phyloP scores from a whole-genome alignment of 192 early-diverging fungal species.

The Coemansia reversa region DNA sequence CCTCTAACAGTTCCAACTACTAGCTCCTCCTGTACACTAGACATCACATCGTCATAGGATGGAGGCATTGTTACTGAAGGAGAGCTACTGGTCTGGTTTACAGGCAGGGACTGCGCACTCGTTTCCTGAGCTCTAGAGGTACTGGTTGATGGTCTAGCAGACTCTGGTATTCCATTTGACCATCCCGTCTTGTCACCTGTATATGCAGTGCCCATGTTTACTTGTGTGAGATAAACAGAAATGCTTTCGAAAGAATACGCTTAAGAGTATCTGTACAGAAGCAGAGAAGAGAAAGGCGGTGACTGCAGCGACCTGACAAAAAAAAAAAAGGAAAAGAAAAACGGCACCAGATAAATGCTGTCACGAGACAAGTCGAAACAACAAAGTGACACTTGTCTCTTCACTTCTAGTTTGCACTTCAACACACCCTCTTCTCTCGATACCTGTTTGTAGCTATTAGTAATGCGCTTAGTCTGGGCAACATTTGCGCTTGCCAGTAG shows the following conservation, averaged over 20 bases:
- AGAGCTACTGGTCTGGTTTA: background rate
- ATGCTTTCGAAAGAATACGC: background rate
- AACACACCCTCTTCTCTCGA: too few species aligned
- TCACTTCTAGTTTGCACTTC: too few species aligned
- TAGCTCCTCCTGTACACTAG: slow-evolving; percentile 12
- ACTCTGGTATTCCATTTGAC: background rate
- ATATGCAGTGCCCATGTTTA: background rate
- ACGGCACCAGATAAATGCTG: background rate
- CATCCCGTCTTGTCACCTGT: background rate
- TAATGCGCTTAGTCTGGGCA: background rate
- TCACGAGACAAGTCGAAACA: background rate
- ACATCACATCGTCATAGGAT: slow-evolving; percentile 46
- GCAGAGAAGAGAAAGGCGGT: background rate
- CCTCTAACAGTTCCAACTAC: background rate
- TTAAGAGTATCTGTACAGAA: background rate
- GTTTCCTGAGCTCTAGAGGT: background rate
- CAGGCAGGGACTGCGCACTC: background rate
- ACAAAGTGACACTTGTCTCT: too few species aligned
- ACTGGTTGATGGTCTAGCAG: background rate
- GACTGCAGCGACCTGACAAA: background rate
- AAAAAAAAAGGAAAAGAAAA: background rate
- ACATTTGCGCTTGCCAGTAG: slow-evolving; percentile 3
- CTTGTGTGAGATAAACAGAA: background rate
- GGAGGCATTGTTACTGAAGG: slow-evolving; percentile 35
- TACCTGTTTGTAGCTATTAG: background rate